Evolutionary conservation across 2,329 filamentous ascomycete genomes (phyloP).

Genomic region (Gliomastix tumulicola): DNA sequence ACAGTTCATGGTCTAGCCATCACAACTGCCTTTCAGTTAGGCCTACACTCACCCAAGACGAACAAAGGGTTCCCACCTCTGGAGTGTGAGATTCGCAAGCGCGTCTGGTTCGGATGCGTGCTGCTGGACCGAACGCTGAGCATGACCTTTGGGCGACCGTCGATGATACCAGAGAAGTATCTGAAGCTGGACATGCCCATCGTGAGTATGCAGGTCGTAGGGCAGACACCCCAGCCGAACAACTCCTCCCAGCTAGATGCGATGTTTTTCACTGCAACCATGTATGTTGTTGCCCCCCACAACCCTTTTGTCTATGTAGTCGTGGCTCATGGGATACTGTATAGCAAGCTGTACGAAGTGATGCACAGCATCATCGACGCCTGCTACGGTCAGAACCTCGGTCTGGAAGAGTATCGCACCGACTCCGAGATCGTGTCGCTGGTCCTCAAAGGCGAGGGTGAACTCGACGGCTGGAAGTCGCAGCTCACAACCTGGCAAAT

Average conservation of each 20-base stretch:
- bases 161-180: background rate
- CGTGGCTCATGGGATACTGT: no score
- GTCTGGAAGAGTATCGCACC: background rate
- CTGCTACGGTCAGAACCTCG: background rate
- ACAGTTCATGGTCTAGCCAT: background rate
- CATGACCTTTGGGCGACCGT: background rate
- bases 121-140: background rate
- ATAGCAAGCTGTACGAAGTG: background rate
- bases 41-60: background rate
- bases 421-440: background rate
- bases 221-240: background rate
- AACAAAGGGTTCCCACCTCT: background rate
- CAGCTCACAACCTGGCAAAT: background rate
- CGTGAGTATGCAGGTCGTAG: background rate
- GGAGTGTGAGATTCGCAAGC: background rate
- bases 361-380: background rate
- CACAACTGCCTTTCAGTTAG: background rate
- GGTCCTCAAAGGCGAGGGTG: background rate
- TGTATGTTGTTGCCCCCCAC: background rate
- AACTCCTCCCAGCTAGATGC: background rate
- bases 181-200: background rate
- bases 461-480: background rate
- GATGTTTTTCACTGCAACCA: background rate
- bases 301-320: background rate
- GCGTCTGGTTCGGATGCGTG: background rate